Evolutionary conservation across 139 green algal genomes (phyloP).

Genomic region (Picochlorum sp.): DNA sequence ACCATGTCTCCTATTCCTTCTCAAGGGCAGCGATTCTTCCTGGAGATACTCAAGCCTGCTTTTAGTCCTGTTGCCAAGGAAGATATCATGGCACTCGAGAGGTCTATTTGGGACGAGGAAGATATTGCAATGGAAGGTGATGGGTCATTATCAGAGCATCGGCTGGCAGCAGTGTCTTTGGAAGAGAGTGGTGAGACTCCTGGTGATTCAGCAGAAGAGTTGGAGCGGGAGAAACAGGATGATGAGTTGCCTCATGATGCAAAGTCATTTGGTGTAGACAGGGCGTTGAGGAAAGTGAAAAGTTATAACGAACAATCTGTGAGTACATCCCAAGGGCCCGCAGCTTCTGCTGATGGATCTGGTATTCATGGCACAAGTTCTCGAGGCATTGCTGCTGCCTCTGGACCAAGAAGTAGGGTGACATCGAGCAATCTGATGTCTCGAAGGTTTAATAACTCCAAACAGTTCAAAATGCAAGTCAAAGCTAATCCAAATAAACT

Average conservation of each 20-base stretch:
- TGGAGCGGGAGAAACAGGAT: neutral
- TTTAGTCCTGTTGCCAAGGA: neutral
- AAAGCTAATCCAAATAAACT: neutral
- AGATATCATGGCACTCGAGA: constrained; percentile 5
- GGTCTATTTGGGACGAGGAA: constrained; percentile 10
- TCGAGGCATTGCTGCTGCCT: neutral
- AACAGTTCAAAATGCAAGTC: constrained; percentile 7
- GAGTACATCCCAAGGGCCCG: neutral
- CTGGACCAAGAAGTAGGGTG: neutral
- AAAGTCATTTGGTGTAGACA: neutral
- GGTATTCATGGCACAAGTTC: constrained; percentile 4
- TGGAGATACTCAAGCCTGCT: neutral
- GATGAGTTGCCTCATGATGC: neutral
- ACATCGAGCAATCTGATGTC: neutral
- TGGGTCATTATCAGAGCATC: neutral
- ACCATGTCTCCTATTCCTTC: constrained; percentile 12
- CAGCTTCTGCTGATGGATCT: neutral
- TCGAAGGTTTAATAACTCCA: constrained; percentile 7
- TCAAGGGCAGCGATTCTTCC: constrained; percentile 3
- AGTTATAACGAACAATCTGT: neutral
- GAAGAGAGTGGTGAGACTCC: constrained; percentile 10
- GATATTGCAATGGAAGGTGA: neutral
- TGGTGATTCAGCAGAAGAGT: neutral
- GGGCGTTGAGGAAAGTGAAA: neutral
- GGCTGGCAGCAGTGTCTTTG: neutral